These are phyloP conservation scores for Tolypocladium guangdongense DNA, from an alignment of 2,329 filamentous ascomycete species.

Conservation along the genomic window DNA sequence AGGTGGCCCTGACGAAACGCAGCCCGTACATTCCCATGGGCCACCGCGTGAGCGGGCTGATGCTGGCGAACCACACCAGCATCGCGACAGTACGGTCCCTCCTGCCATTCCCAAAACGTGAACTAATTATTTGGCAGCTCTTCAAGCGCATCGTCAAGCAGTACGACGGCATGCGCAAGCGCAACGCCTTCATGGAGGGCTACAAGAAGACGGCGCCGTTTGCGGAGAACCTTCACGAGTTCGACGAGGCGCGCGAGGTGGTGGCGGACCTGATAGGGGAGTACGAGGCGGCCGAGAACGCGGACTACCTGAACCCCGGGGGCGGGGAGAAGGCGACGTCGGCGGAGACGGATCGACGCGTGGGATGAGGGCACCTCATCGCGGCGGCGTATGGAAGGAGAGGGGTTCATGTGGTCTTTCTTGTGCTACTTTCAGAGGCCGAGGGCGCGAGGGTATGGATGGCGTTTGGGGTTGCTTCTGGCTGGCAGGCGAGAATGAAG, in stretches of 20 bases:
- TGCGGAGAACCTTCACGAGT: constrained; percentile 81
- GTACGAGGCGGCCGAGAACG: constrained; percentile 89
- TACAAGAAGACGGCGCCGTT: constrained; percentile 97
- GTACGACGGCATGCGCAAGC: constrained; percentile 89
- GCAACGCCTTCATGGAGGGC: constrained; percentile 89
- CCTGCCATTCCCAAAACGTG: not conserved
- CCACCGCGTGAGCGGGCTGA: constrained; percentile 88
- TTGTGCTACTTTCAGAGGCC: not conserved
- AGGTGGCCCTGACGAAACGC: constrained; percentile 92
- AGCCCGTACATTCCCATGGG: constrained; percentile 92
- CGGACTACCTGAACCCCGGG: constrained; percentile 77
- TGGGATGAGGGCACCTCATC: constrained; percentile 20
- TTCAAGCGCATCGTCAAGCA: constrained; percentile 91
- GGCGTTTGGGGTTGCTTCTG: not conserved
- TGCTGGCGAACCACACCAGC: constrained; percentile 96
- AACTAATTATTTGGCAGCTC: constrained; percentile 33
- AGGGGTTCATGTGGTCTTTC: not conserved
- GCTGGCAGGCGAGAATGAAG: not conserved
- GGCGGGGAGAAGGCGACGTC: constrained; percentile 40
- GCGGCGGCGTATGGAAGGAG: not conserved
- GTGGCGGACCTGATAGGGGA: constrained; percentile 85
- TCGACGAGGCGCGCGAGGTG: constrained; percentile 87
- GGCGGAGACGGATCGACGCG: constrained; percentile 41
- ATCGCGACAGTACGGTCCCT: constrained; percentile 65
- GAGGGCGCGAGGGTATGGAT: not conserved